Evolutionary conservation across 2,329 filamentous ascomycete species (phyloP).

Genomic region (Alternaria atra): DNA sequence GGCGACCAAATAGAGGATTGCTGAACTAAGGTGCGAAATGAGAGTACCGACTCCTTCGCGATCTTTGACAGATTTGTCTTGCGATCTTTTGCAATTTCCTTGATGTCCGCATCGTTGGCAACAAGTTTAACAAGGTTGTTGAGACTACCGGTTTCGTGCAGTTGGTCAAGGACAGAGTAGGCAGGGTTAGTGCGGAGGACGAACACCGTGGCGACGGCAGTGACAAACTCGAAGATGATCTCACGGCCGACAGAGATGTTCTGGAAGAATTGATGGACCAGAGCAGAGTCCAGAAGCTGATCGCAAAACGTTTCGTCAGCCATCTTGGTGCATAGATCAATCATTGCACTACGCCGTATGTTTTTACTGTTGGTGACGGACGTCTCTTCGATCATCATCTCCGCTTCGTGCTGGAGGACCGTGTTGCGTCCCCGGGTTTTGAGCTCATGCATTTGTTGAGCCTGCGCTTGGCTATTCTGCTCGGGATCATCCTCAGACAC

Average conservation of each 20-base stretch:
- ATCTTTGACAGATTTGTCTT: slow-evolving; percentile 74
- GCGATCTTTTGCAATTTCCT: slow-evolving; percentile 69
- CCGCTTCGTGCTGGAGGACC: slow-evolving; percentile 64
- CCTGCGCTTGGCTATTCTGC: slow-evolving; percentile 57
- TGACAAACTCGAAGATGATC: slow-evolving; percentile 65
- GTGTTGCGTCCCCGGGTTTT: slow-evolving; percentile 66
- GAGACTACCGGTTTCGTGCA: slow-evolving; percentile 64
- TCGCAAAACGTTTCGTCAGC: slow-evolving; percentile 68
- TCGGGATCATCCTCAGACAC: slow-evolving; percentile 57
- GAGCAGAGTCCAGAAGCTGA: slow-evolving; percentile 77
- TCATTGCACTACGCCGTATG: slow-evolving; percentile 60
- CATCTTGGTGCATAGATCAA: slow-evolving; percentile 65
- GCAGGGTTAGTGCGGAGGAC: slow-evolving; percentile 70
- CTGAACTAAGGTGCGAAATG: slow-evolving; percentile 64
- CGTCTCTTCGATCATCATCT: slow-evolving; percentile 68
- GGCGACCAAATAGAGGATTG: slow-evolving; percentile 69
- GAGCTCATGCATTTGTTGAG: slow-evolving; percentile 65
- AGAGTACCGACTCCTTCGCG: slow-evolving; percentile 64
- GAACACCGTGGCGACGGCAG: slow-evolving; percentile 70
- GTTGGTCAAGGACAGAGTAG: slow-evolving; percentile 66
- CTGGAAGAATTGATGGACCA: slow-evolving; percentile 73
- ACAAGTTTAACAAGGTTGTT: slow-evolving; percentile 67
- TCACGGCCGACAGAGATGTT: slow-evolving; percentile 61
- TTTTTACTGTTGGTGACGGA: slow-evolving; percentile 56
- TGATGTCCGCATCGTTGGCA: slow-evolving; percentile 62